Evolutionary conservation across 257 asterid species (phyloP).

Genomic region (Plantago major): DNA sequence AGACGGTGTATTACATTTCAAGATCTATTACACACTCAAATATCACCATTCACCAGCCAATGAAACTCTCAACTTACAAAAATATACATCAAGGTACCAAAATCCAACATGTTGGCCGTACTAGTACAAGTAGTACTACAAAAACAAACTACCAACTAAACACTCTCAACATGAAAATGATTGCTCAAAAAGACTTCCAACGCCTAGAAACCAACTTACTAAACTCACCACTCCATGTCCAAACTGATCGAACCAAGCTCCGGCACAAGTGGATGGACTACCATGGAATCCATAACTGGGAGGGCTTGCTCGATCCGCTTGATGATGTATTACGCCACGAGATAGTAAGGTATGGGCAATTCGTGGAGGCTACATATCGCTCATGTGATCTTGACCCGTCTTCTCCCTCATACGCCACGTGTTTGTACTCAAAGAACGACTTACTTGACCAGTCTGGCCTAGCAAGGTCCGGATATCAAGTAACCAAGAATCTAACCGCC

Average conservation of each 20-base stretch:
- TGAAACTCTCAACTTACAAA: slow-evolving; percentile 37
- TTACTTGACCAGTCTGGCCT: slow-evolving; percentile 38
- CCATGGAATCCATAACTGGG: slow-evolving; percentile 72
- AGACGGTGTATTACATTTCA: no score
- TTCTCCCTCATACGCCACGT: slow-evolving; percentile 42
- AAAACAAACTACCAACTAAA: slow-evolving; percentile 3
- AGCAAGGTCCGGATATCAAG: slow-evolving; percentile 48
- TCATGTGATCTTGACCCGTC: slow-evolving; percentile 62
- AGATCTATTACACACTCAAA: no score
- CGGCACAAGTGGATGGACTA: slow-evolving; percentile 59
- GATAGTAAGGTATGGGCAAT: slow-evolving; percentile 64
- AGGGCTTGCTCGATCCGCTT: slow-evolving; percentile 78
- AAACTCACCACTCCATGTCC: not conserved
- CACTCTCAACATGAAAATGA: slow-evolving; percentile 14
- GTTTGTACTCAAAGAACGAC: slow-evolving; percentile 41
- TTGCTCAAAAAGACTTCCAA: slow-evolving; percentile 15
- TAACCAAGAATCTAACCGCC: slow-evolving; percentile 49
- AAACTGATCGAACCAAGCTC: slow-evolving; percentile 11
- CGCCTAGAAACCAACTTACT: not conserved
- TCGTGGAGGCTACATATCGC: slow-evolving; percentile 68
- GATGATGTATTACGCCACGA: slow-evolving; percentile 62
- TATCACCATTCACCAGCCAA: slow-evolving; percentile 18
- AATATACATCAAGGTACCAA: slow-evolving; percentile 34
- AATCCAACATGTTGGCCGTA: slow-evolving; percentile 8
- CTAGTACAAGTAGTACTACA: slow-evolving; percentile 4